phyloP scores from a whole-genome alignment of 441 rosid genomes.

The Eutrema salsugineum region DNA sequence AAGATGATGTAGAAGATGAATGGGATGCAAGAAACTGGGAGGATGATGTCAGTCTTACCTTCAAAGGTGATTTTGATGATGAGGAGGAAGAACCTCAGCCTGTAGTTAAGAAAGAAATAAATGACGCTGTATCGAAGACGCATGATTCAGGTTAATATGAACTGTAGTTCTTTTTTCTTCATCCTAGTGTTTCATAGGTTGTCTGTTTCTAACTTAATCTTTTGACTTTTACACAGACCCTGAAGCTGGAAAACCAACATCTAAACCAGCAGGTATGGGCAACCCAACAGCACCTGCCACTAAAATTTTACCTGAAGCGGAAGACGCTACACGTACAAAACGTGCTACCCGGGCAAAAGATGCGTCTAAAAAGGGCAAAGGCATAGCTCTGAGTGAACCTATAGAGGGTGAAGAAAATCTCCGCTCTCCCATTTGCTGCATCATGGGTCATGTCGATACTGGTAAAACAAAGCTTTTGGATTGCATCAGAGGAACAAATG shows the following conservation, averaged over 20 bases:
- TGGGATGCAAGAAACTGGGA: constrained; percentile 99
- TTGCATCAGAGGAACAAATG: constrained; percentile 95
- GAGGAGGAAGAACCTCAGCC: constrained; percentile 69
- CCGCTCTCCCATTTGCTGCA: constrained; percentile 96
- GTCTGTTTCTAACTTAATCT: not conserved
- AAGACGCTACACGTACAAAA: constrained; percentile 29
- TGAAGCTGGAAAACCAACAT: constrained; percentile 36
- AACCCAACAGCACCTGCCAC: constrained; percentile 26
- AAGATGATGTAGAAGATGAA: constrained; percentile 81
- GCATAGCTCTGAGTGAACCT: constrained; percentile 32
- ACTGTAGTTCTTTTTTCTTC: constrained; percentile 4
- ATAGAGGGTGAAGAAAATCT: constrained; percentile 57
- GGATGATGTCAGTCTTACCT: constrained; percentile 79
- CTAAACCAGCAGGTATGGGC: constrained; percentile 2
- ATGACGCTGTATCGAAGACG: constrained; percentile 34
- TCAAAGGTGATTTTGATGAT: constrained; percentile 85
- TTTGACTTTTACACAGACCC: constrained; percentile 28
- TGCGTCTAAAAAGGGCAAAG: constrained; percentile 37
- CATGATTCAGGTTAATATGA: constrained; percentile 41
- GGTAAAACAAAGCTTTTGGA: constrained; percentile 97
- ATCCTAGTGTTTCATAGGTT: not conserved
- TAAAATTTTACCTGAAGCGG: constrained; percentile 37
- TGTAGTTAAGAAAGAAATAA: constrained; percentile 49
- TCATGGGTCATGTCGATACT: constrained; percentile 99
- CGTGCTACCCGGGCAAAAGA: constrained; percentile 35